phyloP scores from a whole-genome alignment of 768 basidiomycete species.

The Boletus sp. region DNA sequence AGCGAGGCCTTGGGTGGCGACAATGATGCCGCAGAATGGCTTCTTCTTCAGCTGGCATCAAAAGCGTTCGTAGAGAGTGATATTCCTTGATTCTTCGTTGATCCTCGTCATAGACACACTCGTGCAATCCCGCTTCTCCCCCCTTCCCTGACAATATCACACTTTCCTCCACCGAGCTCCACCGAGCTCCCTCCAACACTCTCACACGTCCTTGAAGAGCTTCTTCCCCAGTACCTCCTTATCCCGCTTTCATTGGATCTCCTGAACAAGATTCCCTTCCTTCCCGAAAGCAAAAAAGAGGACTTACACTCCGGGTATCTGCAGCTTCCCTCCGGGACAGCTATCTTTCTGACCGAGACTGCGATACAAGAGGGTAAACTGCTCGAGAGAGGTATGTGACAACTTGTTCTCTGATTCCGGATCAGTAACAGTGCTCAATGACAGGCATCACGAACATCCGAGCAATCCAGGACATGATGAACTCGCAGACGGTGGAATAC shows the following conservation, averaged over 20 bases:
- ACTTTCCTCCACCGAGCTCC: slow-evolving; percentile 49
- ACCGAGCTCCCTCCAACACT: slow-evolving; percentile 42
- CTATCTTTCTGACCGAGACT: slow-evolving; percentile 62
- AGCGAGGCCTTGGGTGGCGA: slow-evolving; percentile 68
- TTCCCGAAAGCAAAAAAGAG: slow-evolving; percentile 64
- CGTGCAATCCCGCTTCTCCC: slow-evolving; percentile 66
- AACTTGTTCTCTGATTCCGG: not conserved
- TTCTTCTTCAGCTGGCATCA: slow-evolving; percentile 56
- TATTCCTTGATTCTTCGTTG: not conserved
- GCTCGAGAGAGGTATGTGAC: slow-evolving; percentile 41
- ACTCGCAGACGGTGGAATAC: slow-evolving; percentile 65
- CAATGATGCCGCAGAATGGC: slow-evolving; percentile 67
- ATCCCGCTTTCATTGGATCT: slow-evolving; percentile 60
- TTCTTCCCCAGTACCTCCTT: slow-evolving; percentile 54
- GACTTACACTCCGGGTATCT: slow-evolving; percentile 73
- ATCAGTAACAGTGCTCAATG: not conserved
- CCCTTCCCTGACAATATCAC: slow-evolving; percentile 58
- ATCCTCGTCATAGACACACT: slow-evolving; percentile 49
- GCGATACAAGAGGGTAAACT: slow-evolving; percentile 67
- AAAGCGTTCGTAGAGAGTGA: slow-evolving; percentile 51
- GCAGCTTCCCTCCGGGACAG: slow-evolving; percentile 63
- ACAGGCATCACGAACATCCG: slow-evolving; percentile 62
- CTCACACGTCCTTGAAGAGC: slow-evolving; percentile 47
- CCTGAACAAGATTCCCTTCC: slow-evolving; percentile 56
- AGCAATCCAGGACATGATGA: slow-evolving; percentile 61